A percentile compares a stretch with the other conserved stretches of the same genome.
Evolutionary conservation across 2,329 filamentous ascomycete species (phyloP).

Genomic region (Grosmannia clavigera): DNA sequence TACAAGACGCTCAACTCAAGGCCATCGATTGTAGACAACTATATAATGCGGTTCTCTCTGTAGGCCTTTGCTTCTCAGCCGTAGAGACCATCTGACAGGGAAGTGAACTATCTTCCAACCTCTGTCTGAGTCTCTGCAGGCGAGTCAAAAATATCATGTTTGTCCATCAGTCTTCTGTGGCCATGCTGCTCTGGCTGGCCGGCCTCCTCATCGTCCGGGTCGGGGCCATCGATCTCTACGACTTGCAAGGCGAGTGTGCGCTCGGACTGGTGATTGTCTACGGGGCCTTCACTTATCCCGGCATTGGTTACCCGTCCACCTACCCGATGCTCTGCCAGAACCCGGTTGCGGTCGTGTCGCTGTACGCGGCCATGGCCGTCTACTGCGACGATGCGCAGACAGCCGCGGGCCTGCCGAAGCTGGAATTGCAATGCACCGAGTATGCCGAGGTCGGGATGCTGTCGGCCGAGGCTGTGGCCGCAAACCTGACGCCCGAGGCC

Average conservation of each 20-base stretch:
- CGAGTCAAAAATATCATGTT: too few species aligned
- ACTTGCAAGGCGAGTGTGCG: conserved; percentile 1
- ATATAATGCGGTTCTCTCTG: not conserved
- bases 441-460: not conserved
- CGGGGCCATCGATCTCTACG: not conserved
- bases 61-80: too few species aligned
- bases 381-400: conserved; percentile 5
- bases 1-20: too few species aligned
- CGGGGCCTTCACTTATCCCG: conserved; percentile 1
- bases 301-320: not conserved
- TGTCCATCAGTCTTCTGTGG: too few species aligned
- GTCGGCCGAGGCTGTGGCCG: not conserved
- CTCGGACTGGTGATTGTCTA: not conserved
- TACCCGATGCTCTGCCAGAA: conserved; percentile 6
- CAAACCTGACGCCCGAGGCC: conserved; percentile 10
- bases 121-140: too few species aligned
- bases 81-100: too few species aligned
- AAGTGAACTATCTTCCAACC: too few species aligned
- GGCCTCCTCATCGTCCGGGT: not conserved
- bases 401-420: not conserved
- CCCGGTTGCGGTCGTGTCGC: conserved; percentile 2
- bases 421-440: not conserved
- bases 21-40: too few species aligned
- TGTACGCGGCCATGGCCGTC: conserved; percentile 4
- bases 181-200: not conserved